phyloP scores from a whole-genome alignment of 2,329 filamentous ascomycete genomes.

The Aureobasidium melanogenum region DNA sequence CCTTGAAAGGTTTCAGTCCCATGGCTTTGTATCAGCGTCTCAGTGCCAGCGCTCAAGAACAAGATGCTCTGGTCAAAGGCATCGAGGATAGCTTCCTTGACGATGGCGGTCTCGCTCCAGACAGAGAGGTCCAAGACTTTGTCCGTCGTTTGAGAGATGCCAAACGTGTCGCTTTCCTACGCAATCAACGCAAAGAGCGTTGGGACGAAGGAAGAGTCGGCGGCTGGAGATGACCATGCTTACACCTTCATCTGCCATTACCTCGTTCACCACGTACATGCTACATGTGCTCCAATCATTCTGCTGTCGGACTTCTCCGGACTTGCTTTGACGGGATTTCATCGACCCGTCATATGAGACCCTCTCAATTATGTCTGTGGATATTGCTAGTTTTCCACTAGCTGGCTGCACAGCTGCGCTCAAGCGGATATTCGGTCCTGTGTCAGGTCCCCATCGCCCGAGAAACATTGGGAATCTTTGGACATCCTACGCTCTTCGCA shows the following conservation, averaged over 20 bases:
- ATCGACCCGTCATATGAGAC: not conserved
- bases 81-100: conserved; percentile 92
- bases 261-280: too few species aligned
- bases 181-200: conserved; percentile 78
- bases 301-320: not conserved
- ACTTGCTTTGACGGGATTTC: not conserved
- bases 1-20: conserved; percentile 75
- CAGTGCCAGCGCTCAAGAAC: conserved; percentile 67
- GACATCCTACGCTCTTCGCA: not conserved
- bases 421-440: not conserved
- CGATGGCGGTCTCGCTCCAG: conserved; percentile 51
- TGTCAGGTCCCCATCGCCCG: not conserved
- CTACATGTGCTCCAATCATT: not conserved
- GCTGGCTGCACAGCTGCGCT: not conserved
- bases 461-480: not conserved
- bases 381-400: not conserved
- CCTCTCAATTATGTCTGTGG: not conserved
- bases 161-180: conserved; percentile 66
- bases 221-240: conserved; percentile 68
- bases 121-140: conserved; percentile 81
- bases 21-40: conserved; percentile 78
- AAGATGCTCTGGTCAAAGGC: conserved; percentile 69
- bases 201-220: conserved; percentile 96
- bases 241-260: not conserved
- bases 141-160: conserved; percentile 72